Percentiles rank a stretch among this genome's conserved stretches.
These are phyloP conservation scores for Colletotrichum sp. DNA, from an alignment of 2,329 filamentous ascomycete genomes.

Conservation along the genomic window DNA sequence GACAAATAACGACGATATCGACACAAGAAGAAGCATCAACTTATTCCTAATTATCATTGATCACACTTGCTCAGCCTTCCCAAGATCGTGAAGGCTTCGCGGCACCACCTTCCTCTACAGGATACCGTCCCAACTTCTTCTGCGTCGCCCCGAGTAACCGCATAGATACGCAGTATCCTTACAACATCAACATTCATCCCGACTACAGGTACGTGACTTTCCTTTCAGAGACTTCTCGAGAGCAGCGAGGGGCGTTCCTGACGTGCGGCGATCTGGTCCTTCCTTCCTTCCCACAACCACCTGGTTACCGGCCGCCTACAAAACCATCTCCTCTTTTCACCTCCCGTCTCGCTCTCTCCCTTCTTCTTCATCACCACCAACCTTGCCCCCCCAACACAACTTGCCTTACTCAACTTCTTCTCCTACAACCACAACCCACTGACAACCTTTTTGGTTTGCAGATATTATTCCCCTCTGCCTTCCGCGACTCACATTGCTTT, in stretches of 20 bases:
- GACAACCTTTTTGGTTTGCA: background rate
- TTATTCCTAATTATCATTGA: background rate
- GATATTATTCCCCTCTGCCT: background rate
- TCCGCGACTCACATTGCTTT: background rate
- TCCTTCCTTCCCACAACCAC: background rate
- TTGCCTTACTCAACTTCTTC: background rate
- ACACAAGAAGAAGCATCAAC: background rate
- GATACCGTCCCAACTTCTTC: background rate
- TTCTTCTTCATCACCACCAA: background rate
- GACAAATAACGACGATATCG: background rate
- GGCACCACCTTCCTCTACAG: background rate
- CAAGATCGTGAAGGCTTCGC: background rate
- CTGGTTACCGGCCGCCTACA: background rate
- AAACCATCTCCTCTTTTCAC: background rate
- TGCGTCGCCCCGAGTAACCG: background rate
- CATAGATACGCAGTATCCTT: background rate
- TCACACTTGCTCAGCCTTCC: background rate
- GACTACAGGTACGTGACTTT: background rate
- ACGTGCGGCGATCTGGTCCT: background rate
- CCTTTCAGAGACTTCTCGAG: background rate
- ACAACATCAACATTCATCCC: background rate
- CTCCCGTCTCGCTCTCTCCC: background rate
- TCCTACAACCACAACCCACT: background rate
- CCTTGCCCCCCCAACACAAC: background rate
- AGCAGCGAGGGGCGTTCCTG: background rate